These are phyloP conservation scores for Beauveria pseudobassiana DNA, from an alignment of 2,329 filamentous ascomycete species.

Conservation along the genomic window DNA sequence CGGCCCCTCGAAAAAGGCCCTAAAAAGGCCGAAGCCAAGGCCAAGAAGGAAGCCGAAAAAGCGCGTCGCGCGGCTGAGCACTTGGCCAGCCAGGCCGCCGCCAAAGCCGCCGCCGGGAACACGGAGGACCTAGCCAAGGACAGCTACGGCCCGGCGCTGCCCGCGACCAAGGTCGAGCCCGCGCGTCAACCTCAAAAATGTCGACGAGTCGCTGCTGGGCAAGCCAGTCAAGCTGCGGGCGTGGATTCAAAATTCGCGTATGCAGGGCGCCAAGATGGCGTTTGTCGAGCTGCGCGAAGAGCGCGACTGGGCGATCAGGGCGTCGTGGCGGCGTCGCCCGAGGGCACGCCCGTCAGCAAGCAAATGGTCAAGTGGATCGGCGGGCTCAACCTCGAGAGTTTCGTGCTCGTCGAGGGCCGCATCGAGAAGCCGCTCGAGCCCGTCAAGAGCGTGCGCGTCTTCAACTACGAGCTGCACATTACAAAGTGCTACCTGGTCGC, in stretches of 20 bases:
- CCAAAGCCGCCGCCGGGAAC: conserved; percentile 57
- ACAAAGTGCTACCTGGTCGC: conserved; percentile 75
- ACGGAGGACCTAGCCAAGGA: conserved; percentile 64
- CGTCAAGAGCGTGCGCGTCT: conserved; percentile 79
- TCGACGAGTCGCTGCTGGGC: conserved; percentile 59
- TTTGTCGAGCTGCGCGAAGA: conserved; percentile 81
- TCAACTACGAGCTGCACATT: conserved; percentile 79
- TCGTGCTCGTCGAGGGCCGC: conserved; percentile 70
- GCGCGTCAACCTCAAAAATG: conserved; percentile 51
- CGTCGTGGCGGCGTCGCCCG: conserved; percentile 63
- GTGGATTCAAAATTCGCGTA: conserved; percentile 79
- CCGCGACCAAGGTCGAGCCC: conserved; percentile 48
- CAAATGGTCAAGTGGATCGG: conserved; percentile 94
- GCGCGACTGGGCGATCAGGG: conserved; percentile 74
- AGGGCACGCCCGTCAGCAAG: conserved; percentile 58
- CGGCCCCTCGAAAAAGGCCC: conserved; percentile 64
- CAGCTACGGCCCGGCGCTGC: conserved; percentile 68
- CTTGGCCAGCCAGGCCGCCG: conserved; percentile 62
- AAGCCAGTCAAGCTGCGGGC: conserved; percentile 69
- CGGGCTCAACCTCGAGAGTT: conserved; percentile 69
- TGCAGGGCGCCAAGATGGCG: conserved; percentile 84
- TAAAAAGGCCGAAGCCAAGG: conserved; percentile 82
- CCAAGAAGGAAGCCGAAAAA: conserved; percentile 82
- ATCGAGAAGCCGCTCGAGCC: conserved; percentile 79
- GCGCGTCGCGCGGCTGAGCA: conserved; percentile 65